Conservation (phyloP, 2,329 filamentous ascomycete species). For the Penicillium sp. region DNA sequence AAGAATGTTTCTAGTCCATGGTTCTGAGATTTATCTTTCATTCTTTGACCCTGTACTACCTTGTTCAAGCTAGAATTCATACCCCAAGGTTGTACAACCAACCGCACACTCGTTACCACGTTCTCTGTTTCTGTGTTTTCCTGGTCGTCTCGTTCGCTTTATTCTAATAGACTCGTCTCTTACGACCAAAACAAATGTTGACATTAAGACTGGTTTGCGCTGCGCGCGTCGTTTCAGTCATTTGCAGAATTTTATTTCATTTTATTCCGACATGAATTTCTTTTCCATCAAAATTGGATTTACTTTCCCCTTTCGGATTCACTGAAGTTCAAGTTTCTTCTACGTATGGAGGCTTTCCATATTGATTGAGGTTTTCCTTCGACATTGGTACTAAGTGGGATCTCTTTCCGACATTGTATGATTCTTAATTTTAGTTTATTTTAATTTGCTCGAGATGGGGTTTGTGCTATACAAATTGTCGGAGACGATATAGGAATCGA, state of each 20-base stretch:
- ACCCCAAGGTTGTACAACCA: conserved; percentile 4
- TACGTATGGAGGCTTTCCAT: background rate
- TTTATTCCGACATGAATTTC: background rate
- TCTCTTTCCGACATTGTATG: background rate
- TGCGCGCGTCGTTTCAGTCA: background rate
- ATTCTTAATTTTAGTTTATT: background rate
- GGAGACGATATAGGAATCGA: background rate
- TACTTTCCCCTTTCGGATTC: background rate
- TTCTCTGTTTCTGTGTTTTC: background rate
- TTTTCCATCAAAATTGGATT: background rate
- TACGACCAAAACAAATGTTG: conserved; percentile 4
- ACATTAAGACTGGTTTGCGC: conserved; percentile 8
- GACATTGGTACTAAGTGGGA: background rate
- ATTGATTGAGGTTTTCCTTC: background rate
- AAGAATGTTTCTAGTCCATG: background rate
- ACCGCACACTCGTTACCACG: conserved; percentile 14
- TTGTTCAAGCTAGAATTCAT: conserved; percentile 16
- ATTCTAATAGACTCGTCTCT: background rate
- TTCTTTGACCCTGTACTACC: conserved; percentile 10
- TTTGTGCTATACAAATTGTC: background rate
- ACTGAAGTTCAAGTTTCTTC: background rate
- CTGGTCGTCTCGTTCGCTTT: background rate
- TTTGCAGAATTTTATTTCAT: background rate
- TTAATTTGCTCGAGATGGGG: background rate
- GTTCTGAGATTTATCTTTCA: background rate